Base-by-base conservation (phyloP, 2,329 filamentous ascomycete genomes). In the Aspergillus piperis region DNA sequence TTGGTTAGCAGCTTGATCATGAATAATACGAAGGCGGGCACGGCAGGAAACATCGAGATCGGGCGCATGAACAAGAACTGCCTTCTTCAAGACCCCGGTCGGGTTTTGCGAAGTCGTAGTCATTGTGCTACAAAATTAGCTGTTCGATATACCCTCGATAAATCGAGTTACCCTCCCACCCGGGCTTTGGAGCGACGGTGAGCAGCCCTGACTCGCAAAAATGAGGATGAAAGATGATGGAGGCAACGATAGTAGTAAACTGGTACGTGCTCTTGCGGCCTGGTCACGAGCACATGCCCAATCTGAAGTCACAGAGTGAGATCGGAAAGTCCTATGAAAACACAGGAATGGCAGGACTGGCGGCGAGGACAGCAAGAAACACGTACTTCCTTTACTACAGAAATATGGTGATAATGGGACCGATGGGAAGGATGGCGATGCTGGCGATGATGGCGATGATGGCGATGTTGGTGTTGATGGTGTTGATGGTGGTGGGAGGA, bases 291-390 rank as follows among this genome's bases (percentile, higher is more conserved):
- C 25, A 57, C 64, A 19, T 63, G 62, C 60, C 63, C 62, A 61
- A 62, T 60, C 60, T 58, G 58, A 66, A 60, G 25, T 63, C 59
- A 62, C 57, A 59, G 36, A 57, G 62, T 62, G 64, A 66, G 25
- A 60, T 62, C 59, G 32, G 65, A 66, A 62, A 67, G 64, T 64
- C 65, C 61, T 62, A 64, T 67, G 62, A 57, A 41, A 23, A 59
- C 62, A 67, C 62, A 67, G 65, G 65, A 66, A 67, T 67, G 64
- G 63, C 62, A 66, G 60, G 62, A 53, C 64, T 58, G 62, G 64
- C 52, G 57, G 38, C 64, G 61, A 64, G 65, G 15, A 56, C 58
- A 11, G 62, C 62, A 65, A 60, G 60, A 21, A 66, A 61, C 64
- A 58, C 59, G 60, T 59, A 55, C 52, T 27, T 57, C 17, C 58